A percentile compares a stretch with the other conserved stretches of the same genome.
Conservation (phyloP, 2,329 filamentous ascomycete genomes). For the Microsporum canis region DNA sequence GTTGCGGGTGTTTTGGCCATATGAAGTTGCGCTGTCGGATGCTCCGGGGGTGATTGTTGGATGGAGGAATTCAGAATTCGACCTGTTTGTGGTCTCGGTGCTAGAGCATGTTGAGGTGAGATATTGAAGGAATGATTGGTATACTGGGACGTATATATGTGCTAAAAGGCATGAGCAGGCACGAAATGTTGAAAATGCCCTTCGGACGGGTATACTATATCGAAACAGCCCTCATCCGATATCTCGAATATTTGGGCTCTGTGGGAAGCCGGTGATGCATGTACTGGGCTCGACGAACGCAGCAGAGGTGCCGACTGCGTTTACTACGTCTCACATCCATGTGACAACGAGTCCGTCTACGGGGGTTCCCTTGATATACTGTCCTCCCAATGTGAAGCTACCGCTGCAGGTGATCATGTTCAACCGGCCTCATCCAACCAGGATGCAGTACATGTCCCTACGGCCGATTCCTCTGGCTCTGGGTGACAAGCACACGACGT, state of each 20-base stretch:
- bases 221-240: conserved; percentile 71
- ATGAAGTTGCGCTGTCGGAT: conserved; percentile 62
- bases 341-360: conserved; percentile 42
- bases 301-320: conserved; percentile 34
- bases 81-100: conserved; percentile 81
- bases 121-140: conserved; percentile 9
- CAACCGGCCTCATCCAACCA: conserved; percentile 67
- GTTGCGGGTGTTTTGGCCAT: conserved; percentile 98
- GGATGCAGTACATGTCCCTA: conserved; percentile 95
- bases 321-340: conserved; percentile 61
- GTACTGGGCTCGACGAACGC: conserved; percentile 76
- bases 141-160: not conserved
- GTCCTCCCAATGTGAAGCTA: conserved; percentile 50
- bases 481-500: conserved; percentile 51
- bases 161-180: conserved; percentile 39
- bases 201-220: conserved; percentile 72
- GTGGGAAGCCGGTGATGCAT: conserved; percentile 69
- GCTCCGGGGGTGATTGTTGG: conserved; percentile 79
- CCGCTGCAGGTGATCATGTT: conserved; percentile 84
- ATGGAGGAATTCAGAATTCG: conserved; percentile 85
- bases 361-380: conserved; percentile 60
- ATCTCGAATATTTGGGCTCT: conserved; percentile 69
- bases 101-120: conserved; percentile 82
- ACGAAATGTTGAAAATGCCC: conserved; percentile 73
- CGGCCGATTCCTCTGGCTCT: conserved; percentile 79